A percentile compares a stretch with the other conserved stretches of the same genome.
Evolutionary conservation across 768 basidiomycete species (phyloP).

Genomic region (Tylopilus subfusipes): DNA sequence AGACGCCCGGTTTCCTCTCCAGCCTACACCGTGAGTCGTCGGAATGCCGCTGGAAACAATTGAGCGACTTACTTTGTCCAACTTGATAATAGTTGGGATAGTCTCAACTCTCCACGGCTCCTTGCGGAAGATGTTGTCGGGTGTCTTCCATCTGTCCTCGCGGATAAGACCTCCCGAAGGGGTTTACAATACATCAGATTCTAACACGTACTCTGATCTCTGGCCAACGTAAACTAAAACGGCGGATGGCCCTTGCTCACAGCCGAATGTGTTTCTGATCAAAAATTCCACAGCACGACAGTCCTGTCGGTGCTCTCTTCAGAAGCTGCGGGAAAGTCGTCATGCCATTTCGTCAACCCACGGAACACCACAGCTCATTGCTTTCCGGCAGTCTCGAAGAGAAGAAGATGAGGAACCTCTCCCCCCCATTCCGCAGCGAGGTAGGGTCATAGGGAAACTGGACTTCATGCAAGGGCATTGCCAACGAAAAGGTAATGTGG

Average conservation of each 20-base stretch:
- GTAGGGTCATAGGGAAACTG: slow-evolving; percentile 33
- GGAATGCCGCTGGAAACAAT: slow-evolving; percentile 3
- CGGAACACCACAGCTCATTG: slow-evolving; percentile 62
- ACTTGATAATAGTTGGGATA: slow-evolving; percentile 66
- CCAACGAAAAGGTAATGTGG: background rate
- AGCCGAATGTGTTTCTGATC: slow-evolving; percentile 49
- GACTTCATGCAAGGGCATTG: slow-evolving; percentile 51
- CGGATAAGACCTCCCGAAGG: background rate
- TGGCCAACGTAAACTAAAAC: slow-evolving; percentile 69
- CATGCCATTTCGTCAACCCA: slow-evolving; percentile 32
- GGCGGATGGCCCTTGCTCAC: slow-evolving; percentile 45
- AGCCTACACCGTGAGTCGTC: slow-evolving; percentile 11
- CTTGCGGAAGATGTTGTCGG: slow-evolving; percentile 54
- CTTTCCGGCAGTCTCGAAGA: slow-evolving; percentile 58
- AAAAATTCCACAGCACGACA: slow-evolving; percentile 59
- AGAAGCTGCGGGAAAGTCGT: background rate
- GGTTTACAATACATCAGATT: background rate
- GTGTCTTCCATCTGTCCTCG: slow-evolving; percentile 58
- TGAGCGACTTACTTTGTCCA: slow-evolving; percentile 47
- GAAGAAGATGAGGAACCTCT: slow-evolving; percentile 65
- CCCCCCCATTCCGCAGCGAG: slow-evolving; percentile 40
- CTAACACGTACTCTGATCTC: slow-evolving; percentile 49
- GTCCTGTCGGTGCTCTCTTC: slow-evolving; percentile 44
- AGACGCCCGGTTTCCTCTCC: slow-evolving; percentile 29
- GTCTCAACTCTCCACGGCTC: slow-evolving; percentile 57